Conservation (phyloP, 495 filamentous ascomycete genomes). For the Cercophora samala region DNA sequence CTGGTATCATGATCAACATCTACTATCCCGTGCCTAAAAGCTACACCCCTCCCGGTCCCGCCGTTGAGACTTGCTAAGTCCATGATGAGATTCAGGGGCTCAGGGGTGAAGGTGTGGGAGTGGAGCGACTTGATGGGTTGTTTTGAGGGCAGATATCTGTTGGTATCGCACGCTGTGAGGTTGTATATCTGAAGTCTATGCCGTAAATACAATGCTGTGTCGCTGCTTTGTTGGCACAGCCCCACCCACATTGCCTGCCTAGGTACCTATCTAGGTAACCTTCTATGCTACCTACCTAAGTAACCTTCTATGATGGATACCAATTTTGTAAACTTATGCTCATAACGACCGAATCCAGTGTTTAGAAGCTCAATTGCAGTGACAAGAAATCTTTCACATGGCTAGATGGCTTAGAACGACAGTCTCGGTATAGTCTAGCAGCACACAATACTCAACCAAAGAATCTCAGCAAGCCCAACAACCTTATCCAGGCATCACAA, state of each 20-base stretch:
- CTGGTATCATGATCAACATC: conserved; percentile 48
- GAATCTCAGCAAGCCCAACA: too few relatives aligned
- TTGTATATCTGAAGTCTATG: not conserved
- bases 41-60: conserved; percentile 39
- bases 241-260: too few relatives aligned
- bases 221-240: too few relatives aligned
- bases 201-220: not conserved
- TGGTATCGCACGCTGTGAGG: not conserved
- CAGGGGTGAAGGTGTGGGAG: not conserved
- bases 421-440: not conserved
- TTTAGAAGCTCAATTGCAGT: too few relatives aligned
- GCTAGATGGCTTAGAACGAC: not conserved
- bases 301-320: too few relatives aligned
- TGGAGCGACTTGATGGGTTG: not conserved
- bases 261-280: too few relatives aligned
- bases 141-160: not conserved
- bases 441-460: too few relatives aligned
- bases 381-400: too few relatives aligned
- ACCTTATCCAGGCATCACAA: too few relatives aligned
- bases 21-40: conserved; percentile 44
- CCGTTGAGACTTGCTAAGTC: conserved; percentile 31
- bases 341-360: too few relatives aligned
- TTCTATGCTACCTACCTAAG: too few relatives aligned
- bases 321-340: too few relatives aligned
- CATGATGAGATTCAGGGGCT: not conserved